These are phyloP conservation scores for Talaromyces albobiverticillius DNA, from an alignment of 2,329 filamentous ascomycete species.

Conservation along the genomic window DNA sequence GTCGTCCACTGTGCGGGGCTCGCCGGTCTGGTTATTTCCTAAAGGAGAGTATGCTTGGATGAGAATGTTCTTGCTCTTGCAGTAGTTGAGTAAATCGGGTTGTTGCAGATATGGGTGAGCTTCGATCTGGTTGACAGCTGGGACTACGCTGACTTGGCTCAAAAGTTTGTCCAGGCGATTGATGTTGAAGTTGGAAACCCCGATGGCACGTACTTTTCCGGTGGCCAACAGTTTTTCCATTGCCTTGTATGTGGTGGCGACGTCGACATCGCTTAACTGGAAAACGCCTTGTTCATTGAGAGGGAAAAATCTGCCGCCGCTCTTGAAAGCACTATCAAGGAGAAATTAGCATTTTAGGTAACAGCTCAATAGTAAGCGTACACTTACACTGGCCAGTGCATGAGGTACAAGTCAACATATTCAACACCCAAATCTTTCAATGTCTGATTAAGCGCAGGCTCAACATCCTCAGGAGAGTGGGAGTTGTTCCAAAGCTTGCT, in stretches of 20 bases:
- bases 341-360: background rate
- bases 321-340: constrained; percentile 24
- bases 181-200: constrained; percentile 58
- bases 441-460: constrained; percentile 69
- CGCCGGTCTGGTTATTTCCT: constrained; percentile 24
- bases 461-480: constrained; percentile 61
- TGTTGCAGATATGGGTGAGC: constrained; percentile 69
- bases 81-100: constrained; percentile 43
- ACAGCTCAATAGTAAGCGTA: background rate
- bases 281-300: constrained; percentile 47
- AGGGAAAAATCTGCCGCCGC: constrained; percentile 46
- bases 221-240: constrained; percentile 58
- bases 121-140: constrained; percentile 78
- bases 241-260: constrained; percentile 68
- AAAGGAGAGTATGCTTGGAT: constrained; percentile 49
- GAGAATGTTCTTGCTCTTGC: constrained; percentile 44
- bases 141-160: constrained; percentile 57
- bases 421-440: constrained; percentile 71
- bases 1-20: constrained; percentile 48
- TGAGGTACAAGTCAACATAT: constrained; percentile 76
- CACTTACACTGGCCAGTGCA: constrained; percentile 70
- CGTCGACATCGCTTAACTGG: constrained; percentile 57
- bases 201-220: constrained; percentile 57
- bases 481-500: constrained; percentile 82
- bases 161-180: constrained; percentile 55